Evolutionary conservation across 805 yeast species (phyloP).

Genomic region (Metschnikowia reukaufii): DNA sequence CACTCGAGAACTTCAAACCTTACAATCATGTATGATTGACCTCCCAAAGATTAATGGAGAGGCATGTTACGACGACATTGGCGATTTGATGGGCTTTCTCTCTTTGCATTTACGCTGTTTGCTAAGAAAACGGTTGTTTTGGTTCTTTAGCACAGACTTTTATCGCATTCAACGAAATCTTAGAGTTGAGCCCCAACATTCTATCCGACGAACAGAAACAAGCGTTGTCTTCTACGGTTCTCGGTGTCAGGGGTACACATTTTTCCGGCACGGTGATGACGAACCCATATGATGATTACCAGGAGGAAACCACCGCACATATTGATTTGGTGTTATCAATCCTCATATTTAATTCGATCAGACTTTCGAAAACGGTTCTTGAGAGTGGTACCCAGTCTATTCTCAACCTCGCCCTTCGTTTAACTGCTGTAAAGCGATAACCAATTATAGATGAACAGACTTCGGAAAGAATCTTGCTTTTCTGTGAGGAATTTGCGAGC

Average conservation of each 20-base stretch:
- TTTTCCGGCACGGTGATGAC: slow-evolving; percentile 37
- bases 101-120: slow-evolving; percentile 16
- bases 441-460: slow-evolving; percentile 62
- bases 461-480: slow-evolving; percentile 51
- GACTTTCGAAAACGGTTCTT: slow-evolving; percentile 40
- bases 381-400: slow-evolving; percentile 38
- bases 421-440: slow-evolving; percentile 56
- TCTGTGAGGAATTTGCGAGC: slow-evolving; percentile 71
- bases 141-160: slow-evolving; percentile 27
- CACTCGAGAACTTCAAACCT: slow-evolving; percentile 25
- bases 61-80: slow-evolving; percentile 26
- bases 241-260: slow-evolving; percentile 45
- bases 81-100: slow-evolving; percentile 18
- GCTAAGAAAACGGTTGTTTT: slow-evolving; percentile 6
- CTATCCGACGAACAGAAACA: slow-evolving; percentile 31
- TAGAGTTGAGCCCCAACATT: slow-evolving; percentile 47
- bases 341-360: slow-evolving; percentile 47
- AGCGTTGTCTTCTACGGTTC: slow-evolving; percentile 34
- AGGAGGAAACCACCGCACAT: slow-evolving; percentile 42
- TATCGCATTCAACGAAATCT: slow-evolving; percentile 40
- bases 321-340: slow-evolving; percentile 46
- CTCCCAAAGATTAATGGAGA: slow-evolving; percentile 35
- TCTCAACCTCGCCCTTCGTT: slow-evolving; percentile 47
- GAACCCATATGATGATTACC: slow-evolving; percentile 26
- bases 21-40: slow-evolving; percentile 40